phyloP scores from a whole-genome alignment of 1,139 yeast species.

The Candida pseudoviswanathii region DNA sequence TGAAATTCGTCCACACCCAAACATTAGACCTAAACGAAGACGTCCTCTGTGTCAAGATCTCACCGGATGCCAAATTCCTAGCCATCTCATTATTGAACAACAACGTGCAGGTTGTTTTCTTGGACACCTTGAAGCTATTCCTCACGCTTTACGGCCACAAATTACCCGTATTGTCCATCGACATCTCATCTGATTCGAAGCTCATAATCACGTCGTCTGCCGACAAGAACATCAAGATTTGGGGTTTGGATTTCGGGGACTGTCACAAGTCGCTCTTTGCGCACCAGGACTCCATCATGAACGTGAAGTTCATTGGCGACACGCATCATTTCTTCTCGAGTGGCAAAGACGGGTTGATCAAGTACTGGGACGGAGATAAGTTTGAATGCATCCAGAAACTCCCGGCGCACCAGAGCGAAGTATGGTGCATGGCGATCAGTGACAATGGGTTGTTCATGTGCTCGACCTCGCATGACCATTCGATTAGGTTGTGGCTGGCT shows the following conservation, averaged over 20 bases:
- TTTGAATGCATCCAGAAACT: constrained; percentile 90
- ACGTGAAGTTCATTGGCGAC: constrained; percentile 78
- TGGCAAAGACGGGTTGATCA: constrained; percentile 84
- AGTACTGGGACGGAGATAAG: constrained; percentile 98
- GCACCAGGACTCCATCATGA: constrained; percentile 94
- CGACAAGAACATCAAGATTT: constrained; percentile 92
- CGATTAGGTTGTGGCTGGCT: constrained; percentile 88
- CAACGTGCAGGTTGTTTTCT: constrained; percentile 89
- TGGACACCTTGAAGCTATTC: constrained; percentile 83
- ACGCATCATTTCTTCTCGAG: constrained; percentile 88
- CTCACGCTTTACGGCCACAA: constrained; percentile 94
- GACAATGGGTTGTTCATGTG: constrained; percentile 71
- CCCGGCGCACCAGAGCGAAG: constrained; percentile 88
- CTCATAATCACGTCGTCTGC: constrained; percentile 91
- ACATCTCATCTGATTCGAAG: constrained; percentile 86
- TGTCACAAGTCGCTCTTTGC: constrained; percentile 96
- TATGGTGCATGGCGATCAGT: constrained; percentile 86
- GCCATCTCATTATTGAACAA: constrained; percentile 89
- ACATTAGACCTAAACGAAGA: constrained; percentile 88
- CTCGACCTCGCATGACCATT: constrained; percentile 92
- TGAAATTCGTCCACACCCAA: constrained; percentile 71
- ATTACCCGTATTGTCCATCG: constrained; percentile 87
- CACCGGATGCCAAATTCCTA: constrained; percentile 75
- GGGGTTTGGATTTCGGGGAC: constrained; percentile 99
- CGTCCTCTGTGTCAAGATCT: constrained; percentile 75